phyloP scores from a whole-genome alignment of 2,329 filamentous ascomycete species.

The Leptographium flavum region DNA sequence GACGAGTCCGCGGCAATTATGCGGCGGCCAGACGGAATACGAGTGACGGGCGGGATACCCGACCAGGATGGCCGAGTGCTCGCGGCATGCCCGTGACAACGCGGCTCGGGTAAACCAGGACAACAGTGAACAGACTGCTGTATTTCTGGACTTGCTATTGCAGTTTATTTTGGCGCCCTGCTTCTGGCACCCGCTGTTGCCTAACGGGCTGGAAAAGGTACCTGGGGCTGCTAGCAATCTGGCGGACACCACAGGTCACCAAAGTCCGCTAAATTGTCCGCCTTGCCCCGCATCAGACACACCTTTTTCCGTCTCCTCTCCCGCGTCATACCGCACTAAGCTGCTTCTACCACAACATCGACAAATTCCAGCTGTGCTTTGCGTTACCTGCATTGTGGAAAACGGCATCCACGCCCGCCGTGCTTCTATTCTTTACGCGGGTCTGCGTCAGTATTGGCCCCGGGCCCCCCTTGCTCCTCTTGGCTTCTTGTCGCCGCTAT shows the following conservation, averaged over 20 bases:
- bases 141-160: no score
- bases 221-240: neutral
- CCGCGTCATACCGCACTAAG: constrained; percentile 4
- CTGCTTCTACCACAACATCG: neutral
- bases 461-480: neutral
- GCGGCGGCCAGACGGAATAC: no score
- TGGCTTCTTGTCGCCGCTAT: neutral
- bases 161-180: no score
- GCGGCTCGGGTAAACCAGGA: no score
- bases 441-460: neutral
- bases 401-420: neutral
- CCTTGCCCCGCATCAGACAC: constrained; percentile 1
- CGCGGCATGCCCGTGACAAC: no score
- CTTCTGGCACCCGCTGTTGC: neutral
- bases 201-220: neutral
- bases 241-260: neutral
- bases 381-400: neutral
- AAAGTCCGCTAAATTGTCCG: neutral
- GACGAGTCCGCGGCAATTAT: no score
- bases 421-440: neutral
- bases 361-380: neutral
- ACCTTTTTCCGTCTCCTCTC: neutral
- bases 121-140: no score
- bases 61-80: no score
- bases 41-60: no score